Percentiles rank a stretch among this genome's conserved stretches.
Evolutionary conservation across 768 basidiomycete genomes (phyloP).

Genomic region (Rhizopogon sp.): DNA sequence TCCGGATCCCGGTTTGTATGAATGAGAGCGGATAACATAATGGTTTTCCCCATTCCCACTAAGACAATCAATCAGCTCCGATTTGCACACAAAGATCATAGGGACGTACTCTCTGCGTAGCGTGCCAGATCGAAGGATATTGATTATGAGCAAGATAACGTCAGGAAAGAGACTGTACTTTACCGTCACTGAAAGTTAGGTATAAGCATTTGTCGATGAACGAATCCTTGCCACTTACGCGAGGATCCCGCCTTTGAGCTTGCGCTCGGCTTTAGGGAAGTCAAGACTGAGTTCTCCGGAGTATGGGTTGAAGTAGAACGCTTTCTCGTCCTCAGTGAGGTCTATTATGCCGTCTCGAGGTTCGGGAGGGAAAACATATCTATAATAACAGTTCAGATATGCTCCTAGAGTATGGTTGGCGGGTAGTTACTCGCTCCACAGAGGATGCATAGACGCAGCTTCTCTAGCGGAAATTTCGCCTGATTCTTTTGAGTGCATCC

Average conservation of each 20-base stretch:
- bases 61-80: slow-evolving; percentile 5
- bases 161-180: slow-evolving; percentile 1
- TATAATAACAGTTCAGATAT: slow-evolving; percentile 22
- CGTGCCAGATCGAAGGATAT: slow-evolving; percentile 1
- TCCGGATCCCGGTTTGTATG: slow-evolving; percentile 64
- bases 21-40: slow-evolving; percentile 88
- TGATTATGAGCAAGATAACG: background rate
- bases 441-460: slow-evolving; percentile 77
- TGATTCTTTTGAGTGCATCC: slow-evolving; percentile 88
- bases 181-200: slow-evolving; percentile 29
- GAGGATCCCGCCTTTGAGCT: slow-evolving; percentile 82
- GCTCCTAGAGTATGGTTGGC: background rate
- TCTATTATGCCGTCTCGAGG: slow-evolving; percentile 62
- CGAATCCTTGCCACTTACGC: slow-evolving; percentile 51
- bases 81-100: slow-evolving; percentile 1
- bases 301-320: slow-evolving; percentile 88
- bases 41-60: slow-evolving; percentile 98
- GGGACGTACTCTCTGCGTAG: slow-evolving; percentile 44
- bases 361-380: slow-evolving; percentile 70
- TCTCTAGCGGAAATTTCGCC: slow-evolving; percentile 67
- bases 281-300: slow-evolving; percentile 84
- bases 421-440: slow-evolving; percentile 82
- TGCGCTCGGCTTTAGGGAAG: slow-evolving; percentile 77
- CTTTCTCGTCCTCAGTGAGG: slow-evolving; percentile 71
- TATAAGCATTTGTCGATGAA: slow-evolving; percentile 4